These are phyloP conservation scores for Osmanthus fragrans DNA, from an alignment of 257 asterid genomes.

Conservation along the genomic window DNA sequence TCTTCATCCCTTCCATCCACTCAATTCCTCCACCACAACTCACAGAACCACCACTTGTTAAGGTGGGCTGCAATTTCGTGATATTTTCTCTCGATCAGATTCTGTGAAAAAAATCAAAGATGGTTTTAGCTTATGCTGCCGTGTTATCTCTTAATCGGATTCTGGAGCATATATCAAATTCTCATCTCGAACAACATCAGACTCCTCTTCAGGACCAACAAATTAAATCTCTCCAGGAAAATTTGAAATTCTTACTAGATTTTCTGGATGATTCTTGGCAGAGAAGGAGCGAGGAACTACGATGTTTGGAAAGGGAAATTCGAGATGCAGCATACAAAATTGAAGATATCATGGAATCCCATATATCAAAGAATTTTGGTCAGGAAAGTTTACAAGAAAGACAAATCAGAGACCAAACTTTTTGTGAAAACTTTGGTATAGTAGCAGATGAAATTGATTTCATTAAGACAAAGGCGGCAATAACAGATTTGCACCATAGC, in stretches of 20 bases:
- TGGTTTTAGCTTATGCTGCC: too few relatives aligned
- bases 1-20: too few relatives aligned
- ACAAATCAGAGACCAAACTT: not conserved
- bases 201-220: not conserved
- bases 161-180: not conserved
- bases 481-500: too few relatives aligned
- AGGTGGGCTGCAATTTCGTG: too few relatives aligned
- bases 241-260: not conserved
- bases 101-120: too few relatives aligned
- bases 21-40: too few relatives aligned
- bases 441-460: not conserved
- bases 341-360: not conserved
- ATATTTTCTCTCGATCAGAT: too few relatives aligned
- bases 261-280: not conserved
- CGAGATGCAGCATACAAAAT: not conserved
- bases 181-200: not conserved
- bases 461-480: not conserved
- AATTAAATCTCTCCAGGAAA: not conserved
- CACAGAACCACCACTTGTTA: too few relatives aligned
- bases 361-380: not conserved
- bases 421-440: not conserved
- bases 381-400: not conserved
- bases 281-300: not conserved
- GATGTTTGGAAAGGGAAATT: not conserved
- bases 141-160: too few relatives aligned